A percentile compares a stretch with the other conserved stretches of the same genome.
Conservation (phyloP, 2,329 filamentous ascomycete species). For the Albifimbria verrucaria region DNA sequence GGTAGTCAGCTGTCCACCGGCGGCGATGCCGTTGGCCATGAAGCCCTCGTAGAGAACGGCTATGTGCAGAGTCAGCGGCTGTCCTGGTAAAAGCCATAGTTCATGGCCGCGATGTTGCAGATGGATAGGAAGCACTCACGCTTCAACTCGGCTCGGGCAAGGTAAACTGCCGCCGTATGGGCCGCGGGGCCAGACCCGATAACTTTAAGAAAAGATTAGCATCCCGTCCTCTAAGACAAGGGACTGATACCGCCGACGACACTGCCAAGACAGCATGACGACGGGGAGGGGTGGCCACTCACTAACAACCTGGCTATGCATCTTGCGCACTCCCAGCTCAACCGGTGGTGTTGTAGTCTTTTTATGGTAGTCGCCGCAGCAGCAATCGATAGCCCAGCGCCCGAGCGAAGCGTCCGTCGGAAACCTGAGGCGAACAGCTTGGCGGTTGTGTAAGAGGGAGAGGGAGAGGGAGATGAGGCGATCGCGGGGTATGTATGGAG, state of each 20-base stretch:
- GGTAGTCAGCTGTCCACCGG: slow-evolving; percentile 94
- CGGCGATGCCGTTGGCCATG: slow-evolving; percentile 93
- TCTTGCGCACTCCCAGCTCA: slow-evolving; percentile 52
- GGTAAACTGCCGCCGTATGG: slow-evolving; percentile 96
- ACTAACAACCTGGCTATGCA: slow-evolving; percentile 94
- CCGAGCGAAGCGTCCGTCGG: slow-evolving; percentile 72
- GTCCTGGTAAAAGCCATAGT: too few species aligned
- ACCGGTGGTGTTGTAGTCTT: slow-evolving; percentile 36
- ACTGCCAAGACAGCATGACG: too few species aligned
- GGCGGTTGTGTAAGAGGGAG: slow-evolving; percentile 42
- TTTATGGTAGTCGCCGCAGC: slow-evolving; percentile 61
- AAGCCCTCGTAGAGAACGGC: slow-evolving; percentile 96
- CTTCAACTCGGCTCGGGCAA: slow-evolving; percentile 89
- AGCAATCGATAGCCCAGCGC: slow-evolving; percentile 71
- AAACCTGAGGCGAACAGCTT: slow-evolving; percentile 91
- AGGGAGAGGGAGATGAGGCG: not conserved
- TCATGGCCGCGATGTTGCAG: too few species aligned
- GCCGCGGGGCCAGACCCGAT: slow-evolving; percentile 95
- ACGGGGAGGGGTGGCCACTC: too few species aligned
- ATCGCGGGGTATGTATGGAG: slow-evolving; percentile 2
- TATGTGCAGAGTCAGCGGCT: slow-evolving; percentile 20
- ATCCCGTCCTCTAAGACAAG: slow-evolving; percentile 5
- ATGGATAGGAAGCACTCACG: slow-evolving; percentile 53
- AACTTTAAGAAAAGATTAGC: slow-evolving; percentile 44
- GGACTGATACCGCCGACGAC: slow-evolving; percentile 3